Evolutionary conservation across 768 basidiomycete genomes (phyloP).

Genomic region (Goffeauzyma gilvescens): DNA sequence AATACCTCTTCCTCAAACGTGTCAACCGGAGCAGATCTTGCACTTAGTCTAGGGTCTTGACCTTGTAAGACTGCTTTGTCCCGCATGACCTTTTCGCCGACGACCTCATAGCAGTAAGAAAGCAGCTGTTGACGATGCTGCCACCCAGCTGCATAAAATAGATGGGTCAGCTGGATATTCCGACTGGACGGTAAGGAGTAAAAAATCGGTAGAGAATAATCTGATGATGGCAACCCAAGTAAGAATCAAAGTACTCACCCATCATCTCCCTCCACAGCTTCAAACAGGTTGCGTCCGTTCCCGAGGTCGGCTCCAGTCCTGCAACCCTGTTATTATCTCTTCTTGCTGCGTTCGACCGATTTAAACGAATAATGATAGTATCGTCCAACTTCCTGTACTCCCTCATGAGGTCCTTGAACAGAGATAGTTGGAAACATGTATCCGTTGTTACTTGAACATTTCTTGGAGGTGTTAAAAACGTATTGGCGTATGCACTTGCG

Average conservation of each 20-base stretch:
- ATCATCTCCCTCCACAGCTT: slow-evolving; percentile 30
- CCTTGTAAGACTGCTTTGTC: slow-evolving; percentile 11
- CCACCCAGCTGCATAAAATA: slow-evolving; percentile 22
- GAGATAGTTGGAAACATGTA: slow-evolving; percentile 28
- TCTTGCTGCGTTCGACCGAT: slow-evolving; percentile 25
- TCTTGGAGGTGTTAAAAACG: slow-evolving; percentile 22
- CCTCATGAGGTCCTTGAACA: slow-evolving; percentile 29
- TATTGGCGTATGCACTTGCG: slow-evolving; percentile 27
- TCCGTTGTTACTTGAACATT: slow-evolving; percentile 24
- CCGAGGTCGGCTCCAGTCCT: slow-evolving; percentile 6
- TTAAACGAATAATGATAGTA: slow-evolving; percentile 12
- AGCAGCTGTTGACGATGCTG: slow-evolving; percentile 27
- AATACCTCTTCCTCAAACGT: slow-evolving; percentile 25
- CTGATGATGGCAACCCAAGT: neutral
- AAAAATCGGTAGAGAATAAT: neutral
- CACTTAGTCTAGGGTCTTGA: slow-evolving; percentile 12
- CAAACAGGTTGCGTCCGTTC: slow-evolving; percentile 24
- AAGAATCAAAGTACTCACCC: slow-evolving; percentile 17
- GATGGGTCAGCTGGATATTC: neutral
- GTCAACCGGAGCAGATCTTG: slow-evolving; percentile 10
- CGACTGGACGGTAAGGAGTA: neutral
- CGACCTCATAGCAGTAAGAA: slow-evolving; percentile 20
- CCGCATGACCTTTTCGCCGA: slow-evolving; percentile 14
- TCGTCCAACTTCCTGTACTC: slow-evolving; percentile 30
- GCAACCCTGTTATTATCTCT: slow-evolving; percentile 20